Evolutionary conservation across 1,139 yeast genomes (phyloP).

Genomic region (Zygosaccharomyces pseudobailii): DNA sequence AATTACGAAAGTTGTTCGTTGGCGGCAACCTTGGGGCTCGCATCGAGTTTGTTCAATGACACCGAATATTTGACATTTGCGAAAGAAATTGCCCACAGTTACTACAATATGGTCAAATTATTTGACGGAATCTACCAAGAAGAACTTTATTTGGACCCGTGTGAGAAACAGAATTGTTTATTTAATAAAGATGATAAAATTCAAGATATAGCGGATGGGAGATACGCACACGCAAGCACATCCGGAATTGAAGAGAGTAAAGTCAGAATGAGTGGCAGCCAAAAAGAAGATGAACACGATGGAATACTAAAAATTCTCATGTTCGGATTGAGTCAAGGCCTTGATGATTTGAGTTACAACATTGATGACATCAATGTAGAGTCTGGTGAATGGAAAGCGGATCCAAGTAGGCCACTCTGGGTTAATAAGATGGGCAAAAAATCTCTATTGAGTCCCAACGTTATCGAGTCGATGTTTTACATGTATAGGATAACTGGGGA

Average conservation of each 20-base stretch:
- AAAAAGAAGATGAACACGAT: background rate
- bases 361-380: slow-evolving; percentile 12
- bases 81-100: slow-evolving; percentile 59
- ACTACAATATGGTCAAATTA: slow-evolving; percentile 47
- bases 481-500: slow-evolving; percentile 75
- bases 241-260: background rate
- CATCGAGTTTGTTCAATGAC: slow-evolving; percentile 50
- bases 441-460: slow-evolving; percentile 66
- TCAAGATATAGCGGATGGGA: slow-evolving; percentile 20
- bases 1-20: slow-evolving; percentile 68
- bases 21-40: slow-evolving; percentile 69
- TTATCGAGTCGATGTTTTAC: slow-evolving; percentile 70
- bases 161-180: slow-evolving; percentile 32
- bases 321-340: slow-evolving; percentile 8
- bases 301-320: slow-evolving; percentile 7
- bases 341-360: slow-evolving; percentile 6
- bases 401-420: slow-evolving; percentile 37
- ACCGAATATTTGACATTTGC: slow-evolving; percentile 55
- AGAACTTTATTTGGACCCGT: slow-evolving; percentile 36
- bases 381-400: slow-evolving; percentile 14
- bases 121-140: slow-evolving; percentile 43
- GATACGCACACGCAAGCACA: slow-evolving; percentile 9
- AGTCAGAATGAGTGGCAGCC: slow-evolving; percentile 34
- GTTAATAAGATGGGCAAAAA: slow-evolving; percentile 42
- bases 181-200: slow-evolving; percentile 27